These are phyloP conservation scores for Xylaria sp. DNA, from an alignment of 2,329 filamentous ascomycete species.

Conservation along the genomic window DNA sequence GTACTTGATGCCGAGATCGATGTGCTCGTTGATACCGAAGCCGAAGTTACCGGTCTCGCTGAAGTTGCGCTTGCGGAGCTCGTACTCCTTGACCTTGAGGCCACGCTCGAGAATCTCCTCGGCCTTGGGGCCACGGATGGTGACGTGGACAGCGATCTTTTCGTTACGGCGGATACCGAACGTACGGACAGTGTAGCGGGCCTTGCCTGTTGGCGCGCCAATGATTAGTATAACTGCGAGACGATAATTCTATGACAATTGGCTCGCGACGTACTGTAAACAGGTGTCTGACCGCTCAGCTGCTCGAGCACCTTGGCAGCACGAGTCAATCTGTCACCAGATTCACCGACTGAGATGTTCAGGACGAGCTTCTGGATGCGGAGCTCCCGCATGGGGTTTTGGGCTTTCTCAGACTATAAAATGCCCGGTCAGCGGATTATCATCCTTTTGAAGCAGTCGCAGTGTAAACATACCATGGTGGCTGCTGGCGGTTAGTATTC, in stretches of 20 bases:
- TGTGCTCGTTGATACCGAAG: constrained; percentile 99
- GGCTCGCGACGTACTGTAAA: constrained; percentile 82
- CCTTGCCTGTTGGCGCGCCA: constrained; percentile 77
- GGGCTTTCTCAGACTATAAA: constrained; percentile 79
- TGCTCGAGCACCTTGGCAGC: constrained; percentile 99
- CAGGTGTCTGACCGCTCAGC: constrained; percentile 98
- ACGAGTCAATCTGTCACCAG: constrained; percentile 99
- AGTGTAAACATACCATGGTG: constrained; percentile 54
- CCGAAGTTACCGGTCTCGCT: constrained; percentile 99
- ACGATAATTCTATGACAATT: not conserved
- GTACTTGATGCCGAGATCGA: constrained; percentile 99
- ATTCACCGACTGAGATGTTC: constrained; percentile 95
- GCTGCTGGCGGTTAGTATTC: constrained; percentile 47
- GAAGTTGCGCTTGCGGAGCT: constrained; percentile 99
- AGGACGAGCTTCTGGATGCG: constrained; percentile 80
- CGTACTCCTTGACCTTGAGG: constrained; percentile 99
- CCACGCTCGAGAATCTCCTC: constrained; percentile 99
- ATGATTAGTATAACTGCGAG: constrained; percentile 33
- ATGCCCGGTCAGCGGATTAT: constrained; percentile 41
- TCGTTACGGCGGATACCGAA: constrained; percentile 99
- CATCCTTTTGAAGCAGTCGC: not conserved
- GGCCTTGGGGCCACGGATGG: constrained; percentile 97
- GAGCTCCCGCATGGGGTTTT: constrained; percentile 99
- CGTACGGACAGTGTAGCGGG: constrained; percentile 99
- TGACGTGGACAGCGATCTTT: constrained; percentile 99